A percentile compares a stretch with the other conserved stretches of the same genome.
phyloP scores from a whole-genome alignment of 441 rosid genomes.

The Lepidium campestre region DNA sequence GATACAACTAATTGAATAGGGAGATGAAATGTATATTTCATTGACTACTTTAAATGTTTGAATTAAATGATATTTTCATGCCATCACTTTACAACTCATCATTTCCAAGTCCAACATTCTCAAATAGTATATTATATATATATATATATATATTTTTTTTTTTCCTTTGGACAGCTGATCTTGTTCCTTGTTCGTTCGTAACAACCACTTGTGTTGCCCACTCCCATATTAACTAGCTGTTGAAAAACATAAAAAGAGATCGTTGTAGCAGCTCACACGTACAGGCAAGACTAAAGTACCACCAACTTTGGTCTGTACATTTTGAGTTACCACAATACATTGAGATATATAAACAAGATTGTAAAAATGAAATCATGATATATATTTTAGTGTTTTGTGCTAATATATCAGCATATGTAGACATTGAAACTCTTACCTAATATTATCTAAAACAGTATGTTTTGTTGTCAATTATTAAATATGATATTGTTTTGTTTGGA shows the following conservation, averaged over 20 bases:
- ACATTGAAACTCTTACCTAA: constrained; percentile 4
- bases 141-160: background rate
- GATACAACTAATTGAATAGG: constrained; percentile 9
- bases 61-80: background rate
- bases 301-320: background rate
- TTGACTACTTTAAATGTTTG: constrained; percentile 21
- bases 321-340: background rate
- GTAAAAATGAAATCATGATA: too few relatives aligned
- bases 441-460: constrained; percentile 18
- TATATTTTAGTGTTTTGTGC: too few relatives aligned
- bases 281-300: background rate
- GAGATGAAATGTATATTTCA: background rate
- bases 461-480: constrained; percentile 15
- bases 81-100: constrained; percentile 32
- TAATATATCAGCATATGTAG: background rate
- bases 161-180: constrained; percentile 19
- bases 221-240: constrained; percentile 1
- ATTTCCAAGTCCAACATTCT: constrained; percentile 28
- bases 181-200: constrained; percentile 17
- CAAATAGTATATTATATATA: background rate
- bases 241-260: background rate
- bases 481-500: constrained; percentile 22
- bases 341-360: too few relatives aligned
- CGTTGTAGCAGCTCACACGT: background rate
- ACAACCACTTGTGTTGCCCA: constrained; percentile 28